Evolutionary conservation across 352 stramenopile genomes (phyloP), one percentile per base, ranked within the genome.

Genomic region (Blastocystis sp.): DNA sequence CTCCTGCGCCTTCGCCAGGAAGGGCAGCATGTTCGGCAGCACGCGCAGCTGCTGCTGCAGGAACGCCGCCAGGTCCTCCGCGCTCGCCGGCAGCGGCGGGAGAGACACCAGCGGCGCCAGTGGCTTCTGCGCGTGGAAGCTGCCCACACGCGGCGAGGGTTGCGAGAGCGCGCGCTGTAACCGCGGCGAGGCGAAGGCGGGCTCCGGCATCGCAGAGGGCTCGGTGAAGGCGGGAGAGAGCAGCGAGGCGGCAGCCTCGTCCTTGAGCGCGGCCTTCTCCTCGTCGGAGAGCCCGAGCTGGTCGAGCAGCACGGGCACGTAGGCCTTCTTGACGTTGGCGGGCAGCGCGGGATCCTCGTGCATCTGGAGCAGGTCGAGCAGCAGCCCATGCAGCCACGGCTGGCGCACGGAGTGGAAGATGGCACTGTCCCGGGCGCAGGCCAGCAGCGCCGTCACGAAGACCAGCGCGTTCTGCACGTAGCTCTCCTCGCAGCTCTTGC

Each of bases 371-470:
- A 84, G 54, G 34, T 70, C 60, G 2, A 68, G n/a, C 24, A 84
- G 54, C 17, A 84, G 24, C 4, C 34, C 34, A 17, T 70, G 74
- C 21, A 84, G 52, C 74, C 74, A 84, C 1, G 74, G 74, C 54
- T 84, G 74, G 3, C 34, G 57, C 3, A 42, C 38, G 40, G 11
- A 69, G 17, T 21, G 24, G 34, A 84, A 59, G 34, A 84, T 54
- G n/a, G 57, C 57, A 2, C 52, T 69, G 7, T 19, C 3, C 0
- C n/a, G 3, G 9, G 52, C 65, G 1, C 21, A 17, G 21, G 19
- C n/a, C 54, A 84, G 43, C 21, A 84, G 1, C 11, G 57, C 21
- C 14, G 45, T 68, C 4, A 68, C 52, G 24, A 84, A 70, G 21
- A 45, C 14, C 2, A 84, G 24, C n/a, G 40, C 40, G 45, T 69